Conservation (phyloP, 1,284 basidiomycete genomes). For the Puccinia coronata region DNA sequence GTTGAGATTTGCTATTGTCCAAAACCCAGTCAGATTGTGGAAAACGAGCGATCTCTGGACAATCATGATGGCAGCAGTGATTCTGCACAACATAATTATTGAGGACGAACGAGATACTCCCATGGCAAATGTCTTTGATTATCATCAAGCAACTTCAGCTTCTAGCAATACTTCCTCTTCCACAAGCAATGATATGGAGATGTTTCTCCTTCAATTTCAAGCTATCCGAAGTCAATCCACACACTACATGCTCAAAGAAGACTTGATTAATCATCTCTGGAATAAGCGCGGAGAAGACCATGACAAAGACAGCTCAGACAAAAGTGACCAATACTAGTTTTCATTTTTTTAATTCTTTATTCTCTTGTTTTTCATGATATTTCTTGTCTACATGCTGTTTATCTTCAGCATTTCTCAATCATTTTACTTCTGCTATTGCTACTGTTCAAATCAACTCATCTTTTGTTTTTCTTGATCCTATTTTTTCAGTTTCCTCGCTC, state of each 20-base stretch:
- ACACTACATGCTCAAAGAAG: neutral
- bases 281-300: too few species aligned
- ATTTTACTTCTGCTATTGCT: too few species aligned
- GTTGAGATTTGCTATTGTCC: neutral
- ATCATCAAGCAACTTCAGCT: neutral
- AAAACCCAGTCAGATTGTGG: neutral
- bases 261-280: too few species aligned
- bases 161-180: neutral
- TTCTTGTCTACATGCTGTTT: too few species aligned
- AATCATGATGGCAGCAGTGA: neutral
- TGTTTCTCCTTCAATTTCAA: neutral
- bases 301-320: too few species aligned
- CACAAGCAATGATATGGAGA: neutral
- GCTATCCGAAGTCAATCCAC: neutral
- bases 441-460: too few species aligned
- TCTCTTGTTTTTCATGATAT: too few species aligned
- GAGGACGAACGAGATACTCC: neutral
- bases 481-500: too few species aligned
- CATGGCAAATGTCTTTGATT: neutral
- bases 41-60: neutral
- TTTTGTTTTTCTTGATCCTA: too few species aligned
- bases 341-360: too few species aligned
- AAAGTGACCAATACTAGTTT: too few species aligned
- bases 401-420: too few species aligned
- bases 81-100: constrained; percentile 24